A percentile compares a stretch with the other conserved stretches of the same genome.
Evolutionary conservation across 2,329 filamentous ascomycete genomes (phyloP).

Genomic region (Cercospora nicotianae): DNA sequence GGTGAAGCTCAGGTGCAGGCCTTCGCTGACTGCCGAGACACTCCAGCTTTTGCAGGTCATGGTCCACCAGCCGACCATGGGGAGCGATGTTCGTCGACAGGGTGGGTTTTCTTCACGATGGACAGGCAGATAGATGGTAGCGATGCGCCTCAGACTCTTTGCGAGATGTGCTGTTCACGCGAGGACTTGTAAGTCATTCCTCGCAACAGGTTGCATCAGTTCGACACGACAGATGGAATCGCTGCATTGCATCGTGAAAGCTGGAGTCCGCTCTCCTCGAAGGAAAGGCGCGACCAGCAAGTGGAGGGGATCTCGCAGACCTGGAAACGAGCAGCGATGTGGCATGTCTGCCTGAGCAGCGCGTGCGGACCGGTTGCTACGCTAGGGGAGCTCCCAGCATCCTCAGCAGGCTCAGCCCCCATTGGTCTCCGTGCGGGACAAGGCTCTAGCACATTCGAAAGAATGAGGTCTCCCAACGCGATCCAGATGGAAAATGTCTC

Average conservation of each 20-base stretch:
- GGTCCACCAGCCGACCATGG: conserved; percentile 6
- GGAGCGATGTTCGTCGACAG: conserved; percentile 8
- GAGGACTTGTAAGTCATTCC: not conserved
- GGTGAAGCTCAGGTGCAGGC: conserved; percentile 10
- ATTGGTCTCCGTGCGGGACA: not conserved
- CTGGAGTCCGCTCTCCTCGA: not conserved
- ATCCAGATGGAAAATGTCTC: not conserved
- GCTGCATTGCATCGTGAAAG: not conserved
- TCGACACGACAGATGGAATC: not conserved
- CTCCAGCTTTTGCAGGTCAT: conserved; percentile 14
- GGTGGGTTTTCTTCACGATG: conserved; percentile 5
- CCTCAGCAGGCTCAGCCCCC: not conserved
- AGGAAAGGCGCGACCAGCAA: not conserved
- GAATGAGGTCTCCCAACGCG: conserved; percentile 5
- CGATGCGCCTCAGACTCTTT: not conserved
- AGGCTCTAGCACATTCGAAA: not conserved
- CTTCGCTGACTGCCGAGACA: conserved; percentile 14
- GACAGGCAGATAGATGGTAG: not conserved
- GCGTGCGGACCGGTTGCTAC: not conserved
- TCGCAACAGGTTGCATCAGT: not conserved
- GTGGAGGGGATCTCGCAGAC: conserved; percentile 9
- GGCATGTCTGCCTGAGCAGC: conserved; percentile 14
- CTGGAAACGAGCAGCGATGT: conserved; percentile 13
- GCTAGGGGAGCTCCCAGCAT: conserved; percentile 2
- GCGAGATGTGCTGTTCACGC: not conserved